Conservation (phyloP, 495 filamentous ascomycete genomes). For the Aspergillus asperescens region DNA sequence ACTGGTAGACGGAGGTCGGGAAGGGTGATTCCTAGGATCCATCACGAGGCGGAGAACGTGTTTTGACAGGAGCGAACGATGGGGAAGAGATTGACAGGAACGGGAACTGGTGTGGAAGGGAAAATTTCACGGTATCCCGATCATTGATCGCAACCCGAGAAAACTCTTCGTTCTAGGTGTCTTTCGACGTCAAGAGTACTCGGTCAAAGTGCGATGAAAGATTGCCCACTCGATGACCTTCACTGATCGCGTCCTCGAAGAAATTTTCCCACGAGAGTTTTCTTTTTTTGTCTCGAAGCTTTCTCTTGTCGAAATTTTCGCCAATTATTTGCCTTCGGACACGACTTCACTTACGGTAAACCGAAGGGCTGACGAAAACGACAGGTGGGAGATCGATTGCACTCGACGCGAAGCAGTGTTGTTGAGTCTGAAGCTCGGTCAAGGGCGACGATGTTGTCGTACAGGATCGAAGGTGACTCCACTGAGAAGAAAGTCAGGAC, state of each 20-base stretch:
- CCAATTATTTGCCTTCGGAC: conserved; percentile 8
- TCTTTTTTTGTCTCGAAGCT: conserved; percentile 15
- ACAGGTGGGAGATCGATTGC: background rate
- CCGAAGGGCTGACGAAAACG: background rate
- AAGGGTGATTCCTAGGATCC: conserved; percentile 52
- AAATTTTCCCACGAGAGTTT: conserved; percentile 8
- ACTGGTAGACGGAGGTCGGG: conserved; percentile 52
- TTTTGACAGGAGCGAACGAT: conserved; percentile 25
- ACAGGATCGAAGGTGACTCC: conserved; percentile 29
- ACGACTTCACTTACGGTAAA: background rate
- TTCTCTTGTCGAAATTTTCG: conserved; percentile 4
- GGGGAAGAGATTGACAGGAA: conserved; percentile 25
- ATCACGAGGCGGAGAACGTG: conserved; percentile 35
- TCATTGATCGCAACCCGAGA: conserved; percentile 39
- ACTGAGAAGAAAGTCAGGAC: conserved; percentile 27
- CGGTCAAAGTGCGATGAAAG: background rate
- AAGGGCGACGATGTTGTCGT: conserved; percentile 27
- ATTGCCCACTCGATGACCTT: conserved; percentile 14
- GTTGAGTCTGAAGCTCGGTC: conserved; percentile 4
- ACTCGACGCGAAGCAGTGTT: background rate
- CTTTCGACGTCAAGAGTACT: conserved; percentile 18
- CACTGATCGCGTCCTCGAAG: conserved; percentile 14
- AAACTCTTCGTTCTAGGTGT: conserved; percentile 19
- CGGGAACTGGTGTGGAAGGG: conserved; percentile 21
- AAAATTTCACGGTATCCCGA: conserved; percentile 41